A percentile compares a stretch with the other conserved stretches of the same genome.
phyloP scores from a whole-genome alignment of 495 filamentous ascomycete genomes.

The Talaromyces thailandensis region DNA sequence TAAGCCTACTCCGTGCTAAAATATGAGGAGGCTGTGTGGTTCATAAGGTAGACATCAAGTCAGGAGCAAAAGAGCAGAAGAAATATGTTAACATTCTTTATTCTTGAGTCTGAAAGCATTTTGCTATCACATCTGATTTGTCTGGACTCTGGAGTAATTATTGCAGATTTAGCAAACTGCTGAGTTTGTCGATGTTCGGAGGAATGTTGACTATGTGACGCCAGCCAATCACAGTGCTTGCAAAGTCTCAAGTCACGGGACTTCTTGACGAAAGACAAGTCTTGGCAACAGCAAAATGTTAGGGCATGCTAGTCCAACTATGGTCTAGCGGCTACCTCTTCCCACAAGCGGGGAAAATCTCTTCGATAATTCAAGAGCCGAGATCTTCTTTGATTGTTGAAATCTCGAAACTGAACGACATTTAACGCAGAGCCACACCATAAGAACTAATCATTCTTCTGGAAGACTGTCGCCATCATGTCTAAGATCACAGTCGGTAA shows the following conservation, averaged over 20 bases:
- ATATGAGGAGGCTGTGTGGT: neutral
- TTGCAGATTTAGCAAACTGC: neutral
- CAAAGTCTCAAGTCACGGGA: neutral
- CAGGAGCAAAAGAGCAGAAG: neutral
- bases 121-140: neutral
- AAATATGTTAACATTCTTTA: neutral
- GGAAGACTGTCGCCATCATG: conserved; percentile 60
- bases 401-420: conserved; percentile 14
- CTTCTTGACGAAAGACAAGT: neutral
- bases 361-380: neutral
- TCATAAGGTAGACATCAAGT: neutral
- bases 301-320: conserved; percentile 28
- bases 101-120: neutral
- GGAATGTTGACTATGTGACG: neutral
- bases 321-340: conserved; percentile 21
- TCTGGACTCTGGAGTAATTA: too few species aligned
- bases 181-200: neutral
- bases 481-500: conserved; percentile 83
- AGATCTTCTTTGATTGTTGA: neutral
- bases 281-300: conserved; percentile 7
- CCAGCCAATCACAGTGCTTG: neutral
- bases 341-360: conserved; percentile 38
- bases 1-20: neutral
- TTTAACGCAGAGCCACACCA: conserved; percentile 60
- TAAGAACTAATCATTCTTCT: conserved; percentile 49